A percentile compares a stretch with the other conserved stretches of the same genome.
These are phyloP conservation scores for Balamuthia mandrillaris DNA, from an alignment of 208 protist species.

Conservation along the genomic window DNA sequence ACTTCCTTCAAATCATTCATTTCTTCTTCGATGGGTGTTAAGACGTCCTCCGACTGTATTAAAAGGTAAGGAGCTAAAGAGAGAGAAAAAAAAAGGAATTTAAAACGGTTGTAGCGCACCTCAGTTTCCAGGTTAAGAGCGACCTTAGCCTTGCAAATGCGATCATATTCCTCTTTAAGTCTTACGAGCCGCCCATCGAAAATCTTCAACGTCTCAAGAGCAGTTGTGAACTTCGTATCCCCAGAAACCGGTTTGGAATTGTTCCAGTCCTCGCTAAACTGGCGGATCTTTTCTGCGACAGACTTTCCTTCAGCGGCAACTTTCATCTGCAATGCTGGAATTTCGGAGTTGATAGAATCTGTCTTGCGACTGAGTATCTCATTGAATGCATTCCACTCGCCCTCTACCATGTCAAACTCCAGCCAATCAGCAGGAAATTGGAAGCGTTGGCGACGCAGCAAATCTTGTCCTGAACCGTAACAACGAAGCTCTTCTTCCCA, in stretches of 20 bases:
- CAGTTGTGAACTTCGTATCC: conserved; percentile 53
- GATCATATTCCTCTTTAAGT: conserved; percentile 46
- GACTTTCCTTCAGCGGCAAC: conserved; percentile 50
- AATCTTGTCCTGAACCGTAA: conserved; percentile 66
- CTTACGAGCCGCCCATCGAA: conserved; percentile 69
- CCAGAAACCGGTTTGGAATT: conserved; percentile 62
- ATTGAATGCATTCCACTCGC: conserved; percentile 86
- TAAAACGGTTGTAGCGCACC: too few species aligned
- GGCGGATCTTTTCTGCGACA: conserved; percentile 50
- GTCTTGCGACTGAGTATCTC: conserved; percentile 87
- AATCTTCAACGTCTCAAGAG: conserved; percentile 72
- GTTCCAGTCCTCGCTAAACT: conserved; percentile 64
- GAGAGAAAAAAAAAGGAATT: too few species aligned
- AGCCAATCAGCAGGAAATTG: conserved; percentile 89
- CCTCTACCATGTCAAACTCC: conserved; percentile 78
- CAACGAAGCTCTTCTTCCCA: conserved; percentile 24
- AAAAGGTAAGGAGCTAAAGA: too few species aligned
- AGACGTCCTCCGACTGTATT: conserved; percentile 45
- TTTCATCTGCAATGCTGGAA: conserved; percentile 58
- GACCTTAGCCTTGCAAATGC: background rate
- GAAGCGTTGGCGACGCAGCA: conserved; percentile 82
- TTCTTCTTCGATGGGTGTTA: conserved; percentile 78
- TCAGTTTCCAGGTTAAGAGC: too few species aligned
- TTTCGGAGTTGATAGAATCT: conserved; percentile 75
- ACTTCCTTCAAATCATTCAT: conserved; percentile 84